Conservation (phyloP, 441 rosid genomes). For the Euphorbia schlechtendalii region DNA sequence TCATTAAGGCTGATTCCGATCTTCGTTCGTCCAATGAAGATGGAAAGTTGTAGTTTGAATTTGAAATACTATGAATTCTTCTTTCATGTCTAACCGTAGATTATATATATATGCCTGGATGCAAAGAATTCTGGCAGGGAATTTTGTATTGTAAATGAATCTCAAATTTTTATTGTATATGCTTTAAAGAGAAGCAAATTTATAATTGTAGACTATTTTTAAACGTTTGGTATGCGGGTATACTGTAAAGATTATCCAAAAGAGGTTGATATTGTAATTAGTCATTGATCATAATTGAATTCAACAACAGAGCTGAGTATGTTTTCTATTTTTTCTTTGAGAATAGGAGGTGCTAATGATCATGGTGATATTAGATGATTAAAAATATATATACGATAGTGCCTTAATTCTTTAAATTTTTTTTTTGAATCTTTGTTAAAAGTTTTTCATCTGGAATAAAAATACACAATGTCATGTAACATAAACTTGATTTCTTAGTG, state of each 20-base stretch:
- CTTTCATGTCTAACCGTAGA: slow-evolving; percentile 19
- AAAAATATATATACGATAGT: too few species aligned
- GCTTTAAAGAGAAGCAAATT: slow-evolving; percentile 15
- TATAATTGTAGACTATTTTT: slow-evolving; percentile 13
- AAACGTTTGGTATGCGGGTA: slow-evolving; percentile 3
- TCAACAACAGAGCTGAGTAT: background rate
- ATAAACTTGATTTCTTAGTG: too few species aligned
- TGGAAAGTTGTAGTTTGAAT: slow-evolving; percentile 55
- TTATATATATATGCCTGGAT: background rate
- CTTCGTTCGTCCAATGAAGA: slow-evolving; percentile 38
- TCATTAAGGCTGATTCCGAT: slow-evolving; percentile 24
- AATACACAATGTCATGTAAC: too few species aligned
- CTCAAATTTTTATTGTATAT: slow-evolving; percentile 9
- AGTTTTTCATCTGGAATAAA: too few species aligned
- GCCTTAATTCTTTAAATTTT: too few species aligned
- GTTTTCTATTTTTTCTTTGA: too few species aligned
- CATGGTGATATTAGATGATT: too few species aligned
- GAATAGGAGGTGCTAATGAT: too few species aligned
- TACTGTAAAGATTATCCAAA: slow-evolving; percentile 10
- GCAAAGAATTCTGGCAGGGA: slow-evolving; percentile 13
- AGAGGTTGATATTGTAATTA: background rate
- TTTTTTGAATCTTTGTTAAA: too few species aligned
- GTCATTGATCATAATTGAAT: background rate
- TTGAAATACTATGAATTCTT: background rate
- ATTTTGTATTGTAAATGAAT: too few species aligned